Evolutionary conservation across 208 protist genomes (phyloP), one percentile per base, ranked within the genome.

Genomic region (Crithidia bombi): DNA sequence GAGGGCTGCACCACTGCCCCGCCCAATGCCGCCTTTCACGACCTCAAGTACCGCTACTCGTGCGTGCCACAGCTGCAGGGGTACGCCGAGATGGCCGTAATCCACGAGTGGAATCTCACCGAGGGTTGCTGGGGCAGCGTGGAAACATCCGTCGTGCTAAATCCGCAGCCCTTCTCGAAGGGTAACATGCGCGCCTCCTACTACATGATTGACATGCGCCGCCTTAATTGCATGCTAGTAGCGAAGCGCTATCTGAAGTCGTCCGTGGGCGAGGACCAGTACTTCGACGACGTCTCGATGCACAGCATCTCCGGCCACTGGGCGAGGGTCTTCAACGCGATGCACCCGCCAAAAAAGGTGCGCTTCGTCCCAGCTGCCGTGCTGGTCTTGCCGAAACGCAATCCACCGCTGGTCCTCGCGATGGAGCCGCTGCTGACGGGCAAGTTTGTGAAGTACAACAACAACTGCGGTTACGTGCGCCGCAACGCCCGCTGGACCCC

Each of bases 361-460:
- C 73, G 82, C 51, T 94, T 92, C 57, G 75, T 94, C 26, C 86
- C 89, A 25, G 86, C 89, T 12, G 86, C 84, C 14, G 89, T 94
- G 44, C 65, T 94, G 25, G 79, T 87, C 32, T 59, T 94, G 59
- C 74, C 86, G 23, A 44, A 78, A n/a, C 86, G 83, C 54, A 46
- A 46, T 12, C 77, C 85, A 14, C 81, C 89, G n/a, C 69, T 94
- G 38, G 65, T 92, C 43, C 73, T 91, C 46, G 84, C 91, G 28
- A 81, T 93, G 67, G 90, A 97, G 73, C 84, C 82, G 50, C 73
- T 82, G 50, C 73, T 96, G 51, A 79, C 78, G 12, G 93, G 93
- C 28, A 83, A 70, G 28, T 97, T 92, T 63, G 62, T 62, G n/a
- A 97, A 97, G 78, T 89, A 97, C 86, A 96, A 96, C 75, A 96